phyloP scores from a whole-genome alignment of 257 asterid genomes.

The Gentiana straminea region DNA sequence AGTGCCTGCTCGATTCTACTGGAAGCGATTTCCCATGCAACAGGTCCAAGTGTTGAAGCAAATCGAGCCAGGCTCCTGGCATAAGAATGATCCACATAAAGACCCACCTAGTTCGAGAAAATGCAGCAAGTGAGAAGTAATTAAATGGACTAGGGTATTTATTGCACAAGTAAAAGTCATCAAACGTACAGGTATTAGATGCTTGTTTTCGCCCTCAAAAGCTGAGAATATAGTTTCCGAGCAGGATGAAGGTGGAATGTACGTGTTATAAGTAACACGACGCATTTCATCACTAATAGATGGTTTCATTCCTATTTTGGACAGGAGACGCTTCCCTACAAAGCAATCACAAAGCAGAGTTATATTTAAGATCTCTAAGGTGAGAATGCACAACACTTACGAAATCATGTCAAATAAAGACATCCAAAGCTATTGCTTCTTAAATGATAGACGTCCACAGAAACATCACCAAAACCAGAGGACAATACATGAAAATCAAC shows the following conservation, averaged over 20 bases:
- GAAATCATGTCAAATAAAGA: no score
- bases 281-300: conserved; percentile 56
- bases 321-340: conserved; percentile 47
- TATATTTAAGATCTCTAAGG: no score
- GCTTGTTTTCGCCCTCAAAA: conserved; percentile 88
- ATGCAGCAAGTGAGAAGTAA: background rate
- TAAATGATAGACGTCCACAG: background rate
- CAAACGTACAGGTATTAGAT: conserved; percentile 69
- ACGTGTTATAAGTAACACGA: conserved; percentile 56
- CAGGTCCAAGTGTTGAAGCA: conserved; percentile 85
- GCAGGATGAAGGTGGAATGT: conserved; percentile 37
- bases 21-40: conserved; percentile 86
- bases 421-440: background rate
- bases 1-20: conserved; percentile 80
- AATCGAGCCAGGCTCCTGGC: conserved; percentile 90
- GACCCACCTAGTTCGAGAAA: conserved; percentile 61
- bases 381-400: no score
- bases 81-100: conserved; percentile 81
- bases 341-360: background rate
- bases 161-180: background rate
- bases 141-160: conserved; percentile 5
- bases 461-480: background rate
- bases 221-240: conserved; percentile 66
- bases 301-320: conserved; percentile 55
- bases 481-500: background rate